These are phyloP conservation scores for Leccinum sublutescens DNA, from an alignment of 768 basidiomycete genomes.

Conservation along the genomic window DNA sequence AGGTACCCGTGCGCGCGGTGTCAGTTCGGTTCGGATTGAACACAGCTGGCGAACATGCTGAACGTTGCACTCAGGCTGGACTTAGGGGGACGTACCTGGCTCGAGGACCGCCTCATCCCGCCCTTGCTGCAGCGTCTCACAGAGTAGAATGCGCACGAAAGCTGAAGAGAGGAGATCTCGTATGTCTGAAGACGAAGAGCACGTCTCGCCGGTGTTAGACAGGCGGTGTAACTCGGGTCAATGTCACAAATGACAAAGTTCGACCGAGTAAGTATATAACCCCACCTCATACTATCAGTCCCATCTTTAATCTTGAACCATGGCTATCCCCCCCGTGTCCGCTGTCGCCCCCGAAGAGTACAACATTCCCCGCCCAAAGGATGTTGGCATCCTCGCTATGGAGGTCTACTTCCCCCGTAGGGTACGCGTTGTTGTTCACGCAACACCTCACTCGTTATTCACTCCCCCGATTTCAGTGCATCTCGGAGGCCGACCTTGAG, in stretches of 20 bases:
- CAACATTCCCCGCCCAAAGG: slow-evolving; percentile 63
- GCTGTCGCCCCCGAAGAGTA: slow-evolving; percentile 9
- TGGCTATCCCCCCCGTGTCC: slow-evolving; percentile 26
- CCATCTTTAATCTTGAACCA: slow-evolving; percentile 3
- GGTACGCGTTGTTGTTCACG: slow-evolving; percentile 44
- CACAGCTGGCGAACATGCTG: background rate
- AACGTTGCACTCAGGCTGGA: background rate
- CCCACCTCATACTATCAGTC: background rate
- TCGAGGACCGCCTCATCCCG: background rate
- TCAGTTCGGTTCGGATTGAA: background rate
- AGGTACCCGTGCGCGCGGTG: too few species aligned
- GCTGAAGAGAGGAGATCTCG: background rate
- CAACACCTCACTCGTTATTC: slow-evolving; percentile 8
- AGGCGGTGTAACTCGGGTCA: background rate
- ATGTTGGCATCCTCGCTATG: slow-evolving; percentile 92
- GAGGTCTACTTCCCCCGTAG: slow-evolving; percentile 95
- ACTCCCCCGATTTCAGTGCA: slow-evolving; percentile 56
- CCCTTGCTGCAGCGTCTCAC: background rate
- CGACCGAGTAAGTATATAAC: slow-evolving; percentile 23
- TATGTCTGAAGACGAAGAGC: slow-evolving; percentile 2
- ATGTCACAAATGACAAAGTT: background rate
- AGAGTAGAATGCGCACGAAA: background rate
- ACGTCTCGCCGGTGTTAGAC: background rate
- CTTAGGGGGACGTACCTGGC: background rate
- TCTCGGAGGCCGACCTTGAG: slow-evolving; percentile 94